phyloP scores from a whole-genome alignment of 2,329 filamentous ascomycete species.

The Paecilomyces sp. region DNA sequence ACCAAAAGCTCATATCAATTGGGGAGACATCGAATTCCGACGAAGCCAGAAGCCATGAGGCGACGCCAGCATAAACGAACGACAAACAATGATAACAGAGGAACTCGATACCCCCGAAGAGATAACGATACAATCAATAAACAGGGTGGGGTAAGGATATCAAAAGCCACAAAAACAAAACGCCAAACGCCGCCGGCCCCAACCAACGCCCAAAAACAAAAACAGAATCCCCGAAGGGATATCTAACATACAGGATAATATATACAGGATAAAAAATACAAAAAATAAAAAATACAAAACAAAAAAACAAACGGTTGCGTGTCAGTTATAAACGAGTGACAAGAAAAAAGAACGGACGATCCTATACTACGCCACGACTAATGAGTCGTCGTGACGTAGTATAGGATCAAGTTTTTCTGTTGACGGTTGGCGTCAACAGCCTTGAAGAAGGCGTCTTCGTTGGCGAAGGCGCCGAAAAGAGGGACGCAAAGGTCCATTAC shows the following conservation, averaged over 20 bases:
- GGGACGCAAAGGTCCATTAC: slow-evolving; percentile 27
- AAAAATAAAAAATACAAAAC: background rate
- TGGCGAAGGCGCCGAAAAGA: slow-evolving; percentile 18
- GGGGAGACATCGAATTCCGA: background rate
- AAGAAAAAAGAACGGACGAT: background rate
- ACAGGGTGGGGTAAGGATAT: background rate
- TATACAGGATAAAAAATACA: background rate
- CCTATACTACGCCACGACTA: background rate
- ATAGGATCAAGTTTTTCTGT: slow-evolving; percentile 28
- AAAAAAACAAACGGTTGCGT: background rate
- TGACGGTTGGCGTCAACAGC: slow-evolving; percentile 20
- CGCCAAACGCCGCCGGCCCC: background rate
- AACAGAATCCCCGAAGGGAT: background rate
- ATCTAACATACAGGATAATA: background rate
- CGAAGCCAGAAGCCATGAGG: background rate
- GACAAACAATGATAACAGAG: background rate
- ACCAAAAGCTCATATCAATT: no score
- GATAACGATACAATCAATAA: background rate
- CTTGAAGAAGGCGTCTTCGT: slow-evolving; percentile 20
- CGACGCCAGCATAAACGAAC: background rate
- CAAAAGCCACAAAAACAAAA: background rate
- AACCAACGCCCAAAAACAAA: background rate
- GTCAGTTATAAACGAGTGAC: background rate
- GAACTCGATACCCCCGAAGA: background rate
- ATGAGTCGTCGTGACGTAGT: slow-evolving; percentile 20